A percentile compares a stretch with the other conserved stretches of the same genome.
These are phyloP conservation scores for Parathielavia appendiculata DNA, from an alignment of 495 filamentous ascomycete genomes.

Conservation along the genomic window DNA sequence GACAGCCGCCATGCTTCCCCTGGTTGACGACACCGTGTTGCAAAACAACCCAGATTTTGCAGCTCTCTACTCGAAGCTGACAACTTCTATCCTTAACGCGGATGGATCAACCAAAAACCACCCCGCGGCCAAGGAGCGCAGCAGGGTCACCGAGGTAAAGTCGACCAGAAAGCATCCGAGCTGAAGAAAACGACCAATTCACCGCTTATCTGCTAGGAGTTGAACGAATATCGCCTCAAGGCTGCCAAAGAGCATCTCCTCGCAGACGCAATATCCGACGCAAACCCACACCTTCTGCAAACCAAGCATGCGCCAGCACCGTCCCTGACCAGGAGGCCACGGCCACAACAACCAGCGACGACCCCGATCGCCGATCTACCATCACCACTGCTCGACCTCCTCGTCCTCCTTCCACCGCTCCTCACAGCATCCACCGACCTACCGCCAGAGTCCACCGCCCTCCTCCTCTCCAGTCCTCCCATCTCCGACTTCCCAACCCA, in stretches of 20 bases:
- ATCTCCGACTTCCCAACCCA: slow-evolving; percentile 37
- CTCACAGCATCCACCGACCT: slow-evolving; percentile 19
- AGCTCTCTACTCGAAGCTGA: slow-evolving; percentile 56
- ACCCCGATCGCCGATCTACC: slow-evolving; percentile 22
- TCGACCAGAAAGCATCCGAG: no score
- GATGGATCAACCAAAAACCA: slow-evolving; percentile 59
- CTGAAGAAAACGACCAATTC: neutral
- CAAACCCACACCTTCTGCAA: slow-evolving; percentile 17
- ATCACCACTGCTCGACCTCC: slow-evolving; percentile 37
- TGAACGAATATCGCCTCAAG: slow-evolving; percentile 38
- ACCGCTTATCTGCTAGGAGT: slow-evolving; percentile 27
- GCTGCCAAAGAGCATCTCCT: slow-evolving; percentile 40
- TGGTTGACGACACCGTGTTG: slow-evolving; percentile 57
- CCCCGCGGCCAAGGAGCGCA: slow-evolving; percentile 48
- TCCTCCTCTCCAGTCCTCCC: slow-evolving; percentile 41
- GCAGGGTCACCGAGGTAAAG: slow-evolving; percentile 44
- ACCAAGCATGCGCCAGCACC: slow-evolving; percentile 21
- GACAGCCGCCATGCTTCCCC: slow-evolving; percentile 54
- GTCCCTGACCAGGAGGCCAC: slow-evolving; percentile 21
- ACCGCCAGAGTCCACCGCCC: slow-evolving; percentile 20
- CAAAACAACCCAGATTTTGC: slow-evolving; percentile 61
- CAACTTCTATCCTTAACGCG: slow-evolving; percentile 52
- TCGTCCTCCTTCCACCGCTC: slow-evolving; percentile 41
- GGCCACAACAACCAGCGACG: slow-evolving; percentile 10
- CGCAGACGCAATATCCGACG: slow-evolving; percentile 34